phyloP scores from a whole-genome alignment of 169 alveolate species.

The Eimeria praecox region DNA sequence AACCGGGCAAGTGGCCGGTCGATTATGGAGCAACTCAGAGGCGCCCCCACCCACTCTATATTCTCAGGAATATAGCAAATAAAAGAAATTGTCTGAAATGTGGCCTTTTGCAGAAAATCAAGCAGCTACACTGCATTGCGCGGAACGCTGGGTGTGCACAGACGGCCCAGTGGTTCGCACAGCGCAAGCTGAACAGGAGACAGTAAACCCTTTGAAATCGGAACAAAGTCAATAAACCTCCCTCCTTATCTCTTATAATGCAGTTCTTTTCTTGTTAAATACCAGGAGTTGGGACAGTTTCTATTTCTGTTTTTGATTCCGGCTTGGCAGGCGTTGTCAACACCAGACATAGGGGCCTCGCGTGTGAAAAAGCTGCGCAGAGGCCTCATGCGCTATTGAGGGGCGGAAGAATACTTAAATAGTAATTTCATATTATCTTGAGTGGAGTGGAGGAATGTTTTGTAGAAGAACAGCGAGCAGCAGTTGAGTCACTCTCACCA shows the following conservation, averaged over 20 bases:
- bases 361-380: neutral
- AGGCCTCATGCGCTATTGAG: neutral
- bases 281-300: no score
- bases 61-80: no score
- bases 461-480: neutral
- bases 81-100: neutral
- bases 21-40: no score
- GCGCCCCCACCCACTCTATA: no score
- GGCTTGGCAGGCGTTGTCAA: neutral
- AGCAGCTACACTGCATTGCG: neutral
- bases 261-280: no score
- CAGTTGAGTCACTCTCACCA: neutral
- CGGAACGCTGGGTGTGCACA: neutral
- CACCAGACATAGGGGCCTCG: neutral
- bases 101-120: neutral
- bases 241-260: no score
- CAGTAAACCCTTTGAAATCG: neutral
- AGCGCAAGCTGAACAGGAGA: neutral
- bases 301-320: neutral
- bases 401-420: neutral
- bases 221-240: no score
- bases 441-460: neutral
- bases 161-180: neutral
- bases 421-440: neutral
- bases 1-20: neutral